These are phyloP conservation scores for Amniculicola lignicola DNA, from an alignment of 495 filamentous ascomycete genomes.

Conservation along the genomic window DNA sequence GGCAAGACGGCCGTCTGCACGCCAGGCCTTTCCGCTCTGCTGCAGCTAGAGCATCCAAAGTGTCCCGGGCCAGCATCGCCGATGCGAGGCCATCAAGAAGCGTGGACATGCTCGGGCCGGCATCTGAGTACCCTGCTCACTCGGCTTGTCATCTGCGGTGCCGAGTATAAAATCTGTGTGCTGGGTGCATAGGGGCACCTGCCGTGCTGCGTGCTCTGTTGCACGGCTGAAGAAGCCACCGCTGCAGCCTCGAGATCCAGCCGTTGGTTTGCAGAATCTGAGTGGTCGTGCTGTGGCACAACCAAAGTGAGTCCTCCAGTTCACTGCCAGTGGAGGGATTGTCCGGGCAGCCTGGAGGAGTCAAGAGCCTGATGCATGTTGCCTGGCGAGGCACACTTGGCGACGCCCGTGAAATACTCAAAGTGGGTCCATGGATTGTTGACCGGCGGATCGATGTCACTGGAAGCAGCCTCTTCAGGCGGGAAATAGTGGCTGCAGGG, in stretches of 20 bases:
- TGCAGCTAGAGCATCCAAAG: slow-evolving; percentile 10
- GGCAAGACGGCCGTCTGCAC: background rate
- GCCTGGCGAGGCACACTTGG: slow-evolving; percentile 18
- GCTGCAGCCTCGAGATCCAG: slow-evolving; percentile 22
- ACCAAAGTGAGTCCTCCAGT: background rate
- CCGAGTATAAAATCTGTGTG: background rate
- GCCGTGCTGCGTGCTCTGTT: slow-evolving; percentile 18
- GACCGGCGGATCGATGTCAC: slow-evolving; percentile 10
- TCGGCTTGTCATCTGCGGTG: slow-evolving; percentile 14
- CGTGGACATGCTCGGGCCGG: slow-evolving; percentile 25
- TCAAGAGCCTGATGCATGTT: background rate
- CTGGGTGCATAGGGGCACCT: slow-evolving; percentile 2
- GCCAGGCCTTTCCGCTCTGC: background rate
- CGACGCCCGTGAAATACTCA: background rate
- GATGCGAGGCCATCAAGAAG: slow-evolving; percentile 2
- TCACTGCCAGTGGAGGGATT: no score
- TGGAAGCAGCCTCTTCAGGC: background rate
- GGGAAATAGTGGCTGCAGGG: background rate
- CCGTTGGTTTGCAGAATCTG: slow-evolving; percentile 25
- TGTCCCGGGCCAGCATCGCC: slow-evolving; percentile 7
- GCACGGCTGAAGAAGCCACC: slow-evolving; percentile 11
- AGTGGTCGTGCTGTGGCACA: slow-evolving; percentile 11
- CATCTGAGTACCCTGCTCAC: background rate
- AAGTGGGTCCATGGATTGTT: slow-evolving; percentile 20
- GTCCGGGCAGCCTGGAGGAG: no score